Evolutionary conservation across 2,329 filamentous ascomycete species (phyloP), one percentile per base, ranked within the genome.

Genomic region (Claviceps quebecensis): DNA sequence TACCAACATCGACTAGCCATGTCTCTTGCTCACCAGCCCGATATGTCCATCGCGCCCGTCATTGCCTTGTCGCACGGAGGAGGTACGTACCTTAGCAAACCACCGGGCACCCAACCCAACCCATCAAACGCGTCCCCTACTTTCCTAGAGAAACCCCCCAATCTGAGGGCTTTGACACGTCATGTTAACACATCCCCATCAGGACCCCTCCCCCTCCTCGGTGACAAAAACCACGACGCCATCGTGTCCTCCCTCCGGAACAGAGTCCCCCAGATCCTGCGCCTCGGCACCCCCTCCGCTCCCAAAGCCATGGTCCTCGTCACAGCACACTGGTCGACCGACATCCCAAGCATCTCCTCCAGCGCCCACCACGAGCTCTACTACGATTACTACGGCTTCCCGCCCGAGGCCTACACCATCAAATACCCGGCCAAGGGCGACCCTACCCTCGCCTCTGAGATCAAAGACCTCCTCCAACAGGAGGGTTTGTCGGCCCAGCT

Each of bases 311-410:
- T 81, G 45, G 65, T 80, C 9, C 64, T 81, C 36, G 69, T 81
- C 14, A 81, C 78, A 0, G 77, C 78, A 4, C 77, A 81, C 64
- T 81, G 77, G 78, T 70, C 69, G 2, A 72, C 72, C 2, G 46
- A 55, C 14, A 63, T 62, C 8, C 77, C 77, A 1, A 72, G 69
- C 43, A 73, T 83, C 53, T 77, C 74, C 13, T 75, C 72, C 2
- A 72, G 59, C 4, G 58, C 65, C 19, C 68, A 66, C 23, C 78
- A 74, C 52, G 58, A 65, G 2, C 64, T 83, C 4, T 63, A 71
- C 47, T 83, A 78, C 60, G 78, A 83, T 59, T 83, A 81, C 64
- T 72, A 71, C 57, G 76, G 76, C 17, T 81, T 82, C 58, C 78
- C 78, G 0, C 60, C 67, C 9, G 77, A 77, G 61, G 59, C 72